phyloP scores from a whole-genome alignment of 2,329 filamentous ascomycete genomes.

The Phaeosphaeria sp. region DNA sequence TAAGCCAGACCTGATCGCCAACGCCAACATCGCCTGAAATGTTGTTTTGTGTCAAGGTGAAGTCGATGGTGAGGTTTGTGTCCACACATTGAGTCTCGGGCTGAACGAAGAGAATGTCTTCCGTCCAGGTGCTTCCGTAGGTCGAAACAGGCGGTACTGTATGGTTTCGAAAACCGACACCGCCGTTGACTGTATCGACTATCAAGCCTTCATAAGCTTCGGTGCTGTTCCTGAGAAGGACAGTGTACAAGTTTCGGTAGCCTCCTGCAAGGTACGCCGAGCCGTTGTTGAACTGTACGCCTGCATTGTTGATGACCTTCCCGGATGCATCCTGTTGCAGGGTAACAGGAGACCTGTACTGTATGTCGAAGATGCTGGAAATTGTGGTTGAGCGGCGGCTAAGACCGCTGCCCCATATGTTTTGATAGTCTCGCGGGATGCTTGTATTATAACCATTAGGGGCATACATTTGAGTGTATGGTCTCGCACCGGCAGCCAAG shows the following conservation, averaged over 20 bases:
- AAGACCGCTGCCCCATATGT: conserved; percentile 51
- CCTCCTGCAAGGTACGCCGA: conserved; percentile 36
- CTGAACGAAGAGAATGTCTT: conserved; percentile 58
- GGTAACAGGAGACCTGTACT: conserved; percentile 32
- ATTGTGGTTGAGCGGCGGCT: conserved; percentile 36
- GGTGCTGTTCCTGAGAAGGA: conserved; percentile 44
- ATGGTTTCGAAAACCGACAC: conserved; percentile 57
- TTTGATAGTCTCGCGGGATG: conserved; percentile 43
- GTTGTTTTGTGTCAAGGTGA: conserved; percentile 17
- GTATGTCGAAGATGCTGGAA: conserved; percentile 55
- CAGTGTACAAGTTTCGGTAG: conserved; percentile 37
- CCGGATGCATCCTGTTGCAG: neutral
- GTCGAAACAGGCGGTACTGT: conserved; percentile 43
- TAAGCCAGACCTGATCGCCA: conserved; percentile 36
- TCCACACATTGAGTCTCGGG: conserved; percentile 55
- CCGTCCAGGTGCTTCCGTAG: conserved; percentile 53
- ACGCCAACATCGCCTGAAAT: neutral
- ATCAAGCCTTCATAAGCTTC: conserved; percentile 54
- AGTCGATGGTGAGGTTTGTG: conserved; percentile 55
- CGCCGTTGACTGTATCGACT: conserved; percentile 51
- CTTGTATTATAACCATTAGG: conserved; percentile 36
- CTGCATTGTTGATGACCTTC: neutral
- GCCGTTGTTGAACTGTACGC: conserved; percentile 36
- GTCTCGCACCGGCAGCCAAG: neutral
- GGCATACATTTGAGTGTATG: neutral